These are phyloP conservation scores for Aspergillus nanangensis DNA, from an alignment of 495 filamentous ascomycete species.

Conservation along the genomic window DNA sequence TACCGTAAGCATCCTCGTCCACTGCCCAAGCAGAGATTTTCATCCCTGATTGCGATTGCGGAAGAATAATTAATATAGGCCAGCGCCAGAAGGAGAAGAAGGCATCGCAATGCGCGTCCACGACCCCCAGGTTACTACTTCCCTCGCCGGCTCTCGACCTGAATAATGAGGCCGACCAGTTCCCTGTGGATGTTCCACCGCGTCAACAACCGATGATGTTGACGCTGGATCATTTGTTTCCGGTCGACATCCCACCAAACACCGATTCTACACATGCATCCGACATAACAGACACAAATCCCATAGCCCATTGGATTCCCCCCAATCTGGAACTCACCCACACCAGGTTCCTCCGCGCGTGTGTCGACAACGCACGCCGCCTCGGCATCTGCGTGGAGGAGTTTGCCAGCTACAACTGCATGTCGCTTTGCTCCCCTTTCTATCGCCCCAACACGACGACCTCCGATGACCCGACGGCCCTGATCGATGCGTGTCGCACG, in stretches of 20 bases:
- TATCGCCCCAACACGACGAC: slow-evolving; percentile 21
- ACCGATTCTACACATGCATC: background rate
- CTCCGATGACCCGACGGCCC: slow-evolving; percentile 16
- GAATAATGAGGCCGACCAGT: background rate
- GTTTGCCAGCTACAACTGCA: slow-evolving; percentile 16
- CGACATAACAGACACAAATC: background rate
- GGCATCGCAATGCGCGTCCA: background rate
- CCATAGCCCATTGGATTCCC: background rate
- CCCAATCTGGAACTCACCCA: slow-evolving; percentile 3
- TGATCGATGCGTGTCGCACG: slow-evolving; percentile 19
- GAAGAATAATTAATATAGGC: slow-evolving; percentile 2
- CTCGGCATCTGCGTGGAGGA: slow-evolving; percentile 26
- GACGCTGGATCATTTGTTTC: slow-evolving; percentile 2
- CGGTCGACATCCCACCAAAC: background rate
- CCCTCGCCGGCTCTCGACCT: background rate
- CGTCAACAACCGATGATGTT: background rate
- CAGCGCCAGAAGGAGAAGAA: slow-evolving; percentile 8
- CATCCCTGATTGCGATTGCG: background rate
- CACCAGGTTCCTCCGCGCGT: slow-evolving; percentile 15
- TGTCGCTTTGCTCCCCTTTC: slow-evolving; percentile 31
- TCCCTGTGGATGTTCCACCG: background rate
- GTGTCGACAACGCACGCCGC: slow-evolving; percentile 30
- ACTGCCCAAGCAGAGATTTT: too few relatives aligned
- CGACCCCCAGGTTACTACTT: background rate
- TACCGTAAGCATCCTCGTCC: slow-evolving; percentile 26